Percentiles rank a stretch among this genome's conserved stretches.
phyloP scores from a whole-genome alignment of 768 basidiomycete genomes.

The Lactarius sp. region DNA sequence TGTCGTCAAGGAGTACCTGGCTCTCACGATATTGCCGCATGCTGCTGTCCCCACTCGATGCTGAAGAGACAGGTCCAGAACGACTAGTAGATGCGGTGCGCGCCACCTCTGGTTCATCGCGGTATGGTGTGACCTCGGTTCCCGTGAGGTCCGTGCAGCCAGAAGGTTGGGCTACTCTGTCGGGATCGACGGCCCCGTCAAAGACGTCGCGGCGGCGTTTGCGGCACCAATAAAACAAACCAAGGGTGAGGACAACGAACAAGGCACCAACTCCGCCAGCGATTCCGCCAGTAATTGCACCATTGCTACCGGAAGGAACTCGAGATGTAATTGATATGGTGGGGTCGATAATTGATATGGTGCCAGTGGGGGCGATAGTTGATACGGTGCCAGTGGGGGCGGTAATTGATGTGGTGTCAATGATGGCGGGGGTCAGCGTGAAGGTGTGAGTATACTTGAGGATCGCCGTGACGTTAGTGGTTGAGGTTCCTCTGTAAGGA shows the following conservation, averaged over 20 bases:
- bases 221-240: conserved; percentile 32
- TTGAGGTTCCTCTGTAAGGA: conserved; percentile 7
- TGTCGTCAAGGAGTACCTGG: conserved; percentile 26
- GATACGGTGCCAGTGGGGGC: conserved; percentile 2
- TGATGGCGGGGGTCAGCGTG: too few species aligned
- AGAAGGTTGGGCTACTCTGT: conserved; percentile 33
- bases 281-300: conserved; percentile 32
- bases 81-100: conserved; percentile 19
- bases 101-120: conserved; percentile 26
- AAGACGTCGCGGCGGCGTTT: conserved; percentile 38
- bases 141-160: too few species aligned
- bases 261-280: conserved; percentile 29
- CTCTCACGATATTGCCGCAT: conserved; percentile 31
- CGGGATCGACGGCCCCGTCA: conserved; percentile 48
- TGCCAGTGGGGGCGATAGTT: not conserved
- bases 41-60: conserved; percentile 7
- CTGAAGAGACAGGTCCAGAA: conserved; percentile 11
- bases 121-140: conserved; percentile 17
- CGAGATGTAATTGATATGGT: conserved; percentile 1
- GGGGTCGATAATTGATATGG: not conserved
- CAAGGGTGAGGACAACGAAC: conserved; percentile 28
- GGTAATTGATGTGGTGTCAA: too few species aligned
- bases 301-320: not conserved
- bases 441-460: too few species aligned
- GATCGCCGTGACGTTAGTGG: too few species aligned